These are phyloP conservation scores for Panicum hallii DNA, from an alignment of 202 grass and related monocot species.

Conservation along the genomic window DNA sequence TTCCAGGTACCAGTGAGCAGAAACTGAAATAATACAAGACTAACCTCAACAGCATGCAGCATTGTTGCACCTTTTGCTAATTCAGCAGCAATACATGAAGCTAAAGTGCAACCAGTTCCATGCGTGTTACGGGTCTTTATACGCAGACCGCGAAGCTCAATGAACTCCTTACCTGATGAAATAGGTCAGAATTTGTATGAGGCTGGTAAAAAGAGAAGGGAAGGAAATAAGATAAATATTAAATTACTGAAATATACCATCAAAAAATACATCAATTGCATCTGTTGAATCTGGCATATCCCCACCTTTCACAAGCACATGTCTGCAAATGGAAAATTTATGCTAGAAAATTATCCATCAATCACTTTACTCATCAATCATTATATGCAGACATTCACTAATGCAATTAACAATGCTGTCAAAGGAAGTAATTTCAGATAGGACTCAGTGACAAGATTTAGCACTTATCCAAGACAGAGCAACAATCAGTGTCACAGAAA, in stretches of 20 bases:
- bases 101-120: constrained; percentile 97
- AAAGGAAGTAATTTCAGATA: constrained; percentile 22
- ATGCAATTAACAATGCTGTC: constrained; percentile 1
- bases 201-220: not conserved
- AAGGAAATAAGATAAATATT: not conserved
- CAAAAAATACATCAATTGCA: constrained; percentile 84
- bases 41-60: constrained; percentile 78
- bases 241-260: constrained; percentile 62
- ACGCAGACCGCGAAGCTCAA: constrained; percentile 68
- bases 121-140: constrained; percentile 84
- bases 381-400: constrained; percentile 6
- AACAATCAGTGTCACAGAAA: not conserved
- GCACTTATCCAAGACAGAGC: constrained; percentile 27
- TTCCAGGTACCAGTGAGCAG: not conserved
- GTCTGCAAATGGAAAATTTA: constrained; percentile 58
- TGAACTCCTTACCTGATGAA: constrained; percentile 75
- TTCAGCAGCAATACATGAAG: constrained; percentile 87
- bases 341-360: constrained; percentile 36
- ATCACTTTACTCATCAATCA: not conserved
- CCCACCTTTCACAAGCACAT: constrained; percentile 96
- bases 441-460: not conserved
- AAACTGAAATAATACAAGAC: not conserved
- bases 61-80: constrained; percentile 87
- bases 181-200: constrained; percentile 16
- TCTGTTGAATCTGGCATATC: constrained; percentile 71